A percentile compares a stretch with the other conserved stretches of the same genome.
phyloP scores from a whole-genome alignment of 257 asterid genomes.

The Rehmannia glutinosa region DNA sequence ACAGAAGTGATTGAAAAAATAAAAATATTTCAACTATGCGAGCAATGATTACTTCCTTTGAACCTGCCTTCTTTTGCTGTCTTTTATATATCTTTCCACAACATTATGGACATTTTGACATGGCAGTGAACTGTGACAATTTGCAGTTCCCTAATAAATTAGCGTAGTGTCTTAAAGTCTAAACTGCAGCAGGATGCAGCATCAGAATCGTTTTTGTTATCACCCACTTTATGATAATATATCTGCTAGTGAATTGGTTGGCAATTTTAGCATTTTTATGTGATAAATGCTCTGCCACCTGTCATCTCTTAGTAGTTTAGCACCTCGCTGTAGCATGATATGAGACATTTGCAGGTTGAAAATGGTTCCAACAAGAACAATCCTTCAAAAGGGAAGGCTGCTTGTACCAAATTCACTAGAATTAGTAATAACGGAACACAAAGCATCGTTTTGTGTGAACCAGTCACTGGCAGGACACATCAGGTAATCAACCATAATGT shows the following conservation, averaged over 20 bases:
- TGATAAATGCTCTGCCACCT: neutral
- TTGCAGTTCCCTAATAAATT: neutral
- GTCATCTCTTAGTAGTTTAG: neutral
- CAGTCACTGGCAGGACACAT: conserved; percentile 93
- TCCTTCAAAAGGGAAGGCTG: conserved; percentile 62
- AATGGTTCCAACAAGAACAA: conserved; percentile 26
- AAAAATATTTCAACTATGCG: too few relatives aligned
- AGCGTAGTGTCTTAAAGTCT: neutral
- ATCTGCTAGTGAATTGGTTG: conserved; percentile 11
- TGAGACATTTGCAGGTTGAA: conserved; percentile 43
- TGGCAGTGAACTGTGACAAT: too few relatives aligned
- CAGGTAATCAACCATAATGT: conserved; percentile 63
- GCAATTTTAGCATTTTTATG: neutral
- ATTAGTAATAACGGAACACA: conserved; percentile 74
- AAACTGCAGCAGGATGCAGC: neutral
- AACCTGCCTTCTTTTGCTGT: neutral
- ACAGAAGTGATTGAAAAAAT: too few relatives aligned
- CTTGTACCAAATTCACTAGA: conserved; percentile 91
- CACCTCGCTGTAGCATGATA: conserved; percentile 13
- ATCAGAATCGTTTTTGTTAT: neutral
- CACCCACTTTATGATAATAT: neutral
- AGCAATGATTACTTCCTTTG: neutral
- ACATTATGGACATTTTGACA: neutral
- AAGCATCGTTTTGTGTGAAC: conserved; percentile 81
- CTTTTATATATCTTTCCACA: neutral